A percentile compares a stretch with the other conserved stretches of the same genome.
Evolutionary conservation across 2,329 filamentous ascomycete genomes (phyloP).

Genomic region (Aspergillus sojae): DNA sequence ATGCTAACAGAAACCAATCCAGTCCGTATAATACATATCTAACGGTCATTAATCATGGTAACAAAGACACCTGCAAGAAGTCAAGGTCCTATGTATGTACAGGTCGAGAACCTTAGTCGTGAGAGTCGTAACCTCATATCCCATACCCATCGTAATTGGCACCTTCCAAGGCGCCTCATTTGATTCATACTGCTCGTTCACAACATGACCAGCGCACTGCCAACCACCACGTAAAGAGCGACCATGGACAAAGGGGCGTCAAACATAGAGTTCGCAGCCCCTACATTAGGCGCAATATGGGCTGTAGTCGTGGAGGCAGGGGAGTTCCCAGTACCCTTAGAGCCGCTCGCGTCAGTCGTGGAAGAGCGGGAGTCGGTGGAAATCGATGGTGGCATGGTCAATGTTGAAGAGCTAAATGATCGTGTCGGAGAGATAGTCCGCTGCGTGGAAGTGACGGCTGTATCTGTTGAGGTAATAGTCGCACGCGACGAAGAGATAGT

Average conservation of each 20-base stretch:
- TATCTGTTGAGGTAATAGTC: background rate
- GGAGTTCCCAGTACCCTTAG: background rate
- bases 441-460: background rate
- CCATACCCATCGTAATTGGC: conserved; percentile 8
- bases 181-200: conserved; percentile 15
- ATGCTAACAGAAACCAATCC: background rate
- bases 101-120: conserved; percentile 12
- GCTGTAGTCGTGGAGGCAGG: conserved; percentile 9
- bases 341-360: conserved; percentile 13
- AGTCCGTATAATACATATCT: conserved; percentile 1
- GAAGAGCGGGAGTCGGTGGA: conserved; percentile 2
- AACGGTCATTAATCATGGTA: conserved; percentile 1
- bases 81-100: conserved; percentile 14
- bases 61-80: background rate
- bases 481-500: background rate
- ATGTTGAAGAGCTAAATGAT: background rate
- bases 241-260: conserved; percentile 17
- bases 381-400: background rate
- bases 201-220: conserved; percentile 20
- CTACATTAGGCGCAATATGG: conserved; percentile 22
- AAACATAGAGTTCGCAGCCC: conserved; percentile 20
- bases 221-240: conserved; percentile 28
- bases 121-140: conserved; percentile 17
- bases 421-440: conserved; percentile 1
- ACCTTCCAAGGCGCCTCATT: background rate